Evolutionary conservation across 345 rosid genomes (phyloP), one percentile per base, ranked within the genome.

Genomic region (Durio zibethinus): DNA sequence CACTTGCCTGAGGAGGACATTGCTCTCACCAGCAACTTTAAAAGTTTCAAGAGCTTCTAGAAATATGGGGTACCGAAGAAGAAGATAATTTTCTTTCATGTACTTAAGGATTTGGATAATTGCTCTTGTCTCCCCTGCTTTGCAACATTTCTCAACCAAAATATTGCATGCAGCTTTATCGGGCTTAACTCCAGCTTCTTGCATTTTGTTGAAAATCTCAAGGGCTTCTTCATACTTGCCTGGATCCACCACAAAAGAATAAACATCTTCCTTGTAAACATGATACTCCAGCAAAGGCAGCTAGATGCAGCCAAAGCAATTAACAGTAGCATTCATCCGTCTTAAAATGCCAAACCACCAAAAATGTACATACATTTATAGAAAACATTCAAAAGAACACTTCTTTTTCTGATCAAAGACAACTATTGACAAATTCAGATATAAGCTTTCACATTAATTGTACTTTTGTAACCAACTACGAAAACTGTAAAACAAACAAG

Each of bases 81-180:
- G 89, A 12, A 92, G 60, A 21, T 74, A 56, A 42, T 85, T 82
- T 74, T 83, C 89, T 79, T 85, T 90, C 98, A 94, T 94, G 77
- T 84, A 83, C 11, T 62, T 67, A 83, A 94, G 94, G 74, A 92
- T 84, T 67, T 65, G 83, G 35, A 56, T 53, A 36, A 94, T 87
- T 61, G 86, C 68, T 70, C 77, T 75, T 27, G 82, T 85, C 77
- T 88, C 89, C 20, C 88, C 78, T n/a, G 76, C 74, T 83, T 86
- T 86, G 80, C 94, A 90, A 78, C 93, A 90, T 83, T 84, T 91
- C 79, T 81, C 84, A 4, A 94, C 83, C 91, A 92, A 86, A 83
- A 92, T 90, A 77, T 90, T 94, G 85, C 98, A 91, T 42, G 91
- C 87, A 60, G 98, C 94, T 89, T 94, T 94, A 86, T 94, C 98